Base-by-base conservation (phyloP, 108 stramenopile genomes). In the Skeletonema marinoi region DNA sequence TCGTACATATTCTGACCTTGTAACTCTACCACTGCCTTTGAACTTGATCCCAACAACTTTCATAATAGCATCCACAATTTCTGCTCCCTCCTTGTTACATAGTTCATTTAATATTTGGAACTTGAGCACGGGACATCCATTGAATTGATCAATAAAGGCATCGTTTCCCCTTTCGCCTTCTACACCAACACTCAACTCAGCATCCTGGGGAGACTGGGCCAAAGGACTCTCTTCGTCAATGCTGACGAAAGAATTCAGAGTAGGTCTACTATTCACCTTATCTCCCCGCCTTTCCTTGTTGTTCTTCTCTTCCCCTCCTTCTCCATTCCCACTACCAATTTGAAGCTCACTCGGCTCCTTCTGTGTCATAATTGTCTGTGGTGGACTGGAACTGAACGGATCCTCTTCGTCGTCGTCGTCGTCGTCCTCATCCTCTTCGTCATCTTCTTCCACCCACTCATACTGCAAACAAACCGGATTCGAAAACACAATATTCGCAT, bases 31-130 rank as follows among this genome's bases (percentile, higher is more conserved):
- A 6, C 41, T 9, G 6, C 48, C 51, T 77, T 80, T 80, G 38
- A 72, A 64, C 59, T 81, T 76, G 16, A 80, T 60, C 2, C 78
- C 92, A 35, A 93, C 82, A 35, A 87, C 86, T 69, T 90, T 93
- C 77, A 93, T 78, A 6, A 88, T 87, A 29, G 87, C 90, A 83
- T 93, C 92, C 70, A 91, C 88, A 16, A 93, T 87, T 70, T 93
- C 92, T 17, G 82, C 88, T 7, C 90, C 90, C 14, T 70, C 78
- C 54, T 83, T 82, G 33, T 77, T 86, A 69, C 80, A 89, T 14
- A 91, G 82, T 54, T 68, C 66, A 62, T 94, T 94, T 39, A 90
- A 80, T 33, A 94, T 81, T 32, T 91, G 89, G 60, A 94, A 94
- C 54, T 90, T 88, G 60, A 94, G 60, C 7, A 92, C 85, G 0